Percentiles rank a stretch among this genome's conserved stretches.
Evolutionary conservation across 192 early-diverging fungal genomes (phyloP).

Genomic region (Globomyces pollinis-pini): DNA sequence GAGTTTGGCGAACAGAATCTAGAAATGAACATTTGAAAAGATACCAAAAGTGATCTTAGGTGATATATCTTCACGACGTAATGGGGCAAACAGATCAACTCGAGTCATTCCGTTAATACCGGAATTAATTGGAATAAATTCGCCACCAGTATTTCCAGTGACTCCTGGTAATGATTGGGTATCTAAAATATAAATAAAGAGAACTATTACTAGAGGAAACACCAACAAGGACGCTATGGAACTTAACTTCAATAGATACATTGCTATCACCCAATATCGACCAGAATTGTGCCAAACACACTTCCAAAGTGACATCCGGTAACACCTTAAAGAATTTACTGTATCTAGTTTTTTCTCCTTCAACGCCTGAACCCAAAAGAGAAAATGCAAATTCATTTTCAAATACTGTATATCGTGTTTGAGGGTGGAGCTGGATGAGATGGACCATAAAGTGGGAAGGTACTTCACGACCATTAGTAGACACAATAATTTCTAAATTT

Average conservation of each 20-base stretch:
- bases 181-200: too few species aligned
- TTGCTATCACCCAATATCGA: constrained; percentile 29
- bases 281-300: constrained; percentile 88
- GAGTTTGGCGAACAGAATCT: constrained; percentile 54
- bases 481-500: constrained; percentile 25
- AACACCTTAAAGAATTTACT: constrained; percentile 51
- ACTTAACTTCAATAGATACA: constrained; percentile 23
- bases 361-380: constrained; percentile 54
- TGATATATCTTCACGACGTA: constrained; percentile 64
- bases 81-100: constrained; percentile 57
- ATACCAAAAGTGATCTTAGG: constrained; percentile 27
- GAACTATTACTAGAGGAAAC: not conserved
- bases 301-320: constrained; percentile 68
- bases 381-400: constrained; percentile 49
- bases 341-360: constrained; percentile 46
- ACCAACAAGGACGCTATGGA: constrained; percentile 11
- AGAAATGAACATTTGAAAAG: constrained; percentile 14
- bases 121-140: constrained; percentile 1
- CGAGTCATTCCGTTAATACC: constrained; percentile 57
- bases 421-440: constrained; percentile 59
- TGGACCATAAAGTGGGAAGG: constrained; percentile 65
- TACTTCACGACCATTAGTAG: constrained; percentile 24
- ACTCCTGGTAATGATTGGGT: too few species aligned
- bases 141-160: not conserved
- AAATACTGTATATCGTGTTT: constrained; percentile 53